Base-by-base conservation (phyloP, 768 basidiomycete genomes). In the Leucocoprinus sp. region DNA sequence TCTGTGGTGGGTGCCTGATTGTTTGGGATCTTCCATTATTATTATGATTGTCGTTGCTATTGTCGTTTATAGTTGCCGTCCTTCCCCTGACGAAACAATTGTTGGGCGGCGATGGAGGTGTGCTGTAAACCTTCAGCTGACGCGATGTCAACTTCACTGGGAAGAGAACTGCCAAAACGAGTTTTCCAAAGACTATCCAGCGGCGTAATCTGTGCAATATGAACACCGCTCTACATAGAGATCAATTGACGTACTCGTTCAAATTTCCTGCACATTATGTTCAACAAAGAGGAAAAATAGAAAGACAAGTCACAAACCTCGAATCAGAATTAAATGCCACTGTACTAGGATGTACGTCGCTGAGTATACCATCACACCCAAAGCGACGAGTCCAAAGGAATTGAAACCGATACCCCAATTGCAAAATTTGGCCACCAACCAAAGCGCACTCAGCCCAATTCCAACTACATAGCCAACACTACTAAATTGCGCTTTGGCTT, bases 401-500 rank as follows among this genome's bases (percentile, higher is more conserved):
- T 49, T 8, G 5, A 45, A 22, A 42, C 12, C 50, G 50, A 29
- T 39, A 47, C 37, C 29, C 52, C 45, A 33, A 41, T 41, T 56
- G 55, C 58, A 53, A 36, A 61, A 40, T 12, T 53, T 22, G 40
- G 52, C 56, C 24, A 64, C 49, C 12, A 56, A 42, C 40, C 54
- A 27, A 0, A 57, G 56, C 21, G 55, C 47, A 37, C 63, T 59
- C 31, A 58, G 27, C 28, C 67, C 59, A 45, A 61, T 48, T 19
- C 74, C 71, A 8, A 75, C 21, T 2, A 73, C 73, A 2, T 80
- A 82, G 19, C 80, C 72, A 7, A 80, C 65, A 37, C 78, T 67
- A 60, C 84, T 82, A 60, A 76, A 84, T 60, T 86, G 82, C n/a
- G 83, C 81, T 39, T 73, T 63, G 23, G 75, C 72, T 55, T 85